Conservation (phyloP, 139 green algal genomes). For the Chlamydomonas urium region DNA sequence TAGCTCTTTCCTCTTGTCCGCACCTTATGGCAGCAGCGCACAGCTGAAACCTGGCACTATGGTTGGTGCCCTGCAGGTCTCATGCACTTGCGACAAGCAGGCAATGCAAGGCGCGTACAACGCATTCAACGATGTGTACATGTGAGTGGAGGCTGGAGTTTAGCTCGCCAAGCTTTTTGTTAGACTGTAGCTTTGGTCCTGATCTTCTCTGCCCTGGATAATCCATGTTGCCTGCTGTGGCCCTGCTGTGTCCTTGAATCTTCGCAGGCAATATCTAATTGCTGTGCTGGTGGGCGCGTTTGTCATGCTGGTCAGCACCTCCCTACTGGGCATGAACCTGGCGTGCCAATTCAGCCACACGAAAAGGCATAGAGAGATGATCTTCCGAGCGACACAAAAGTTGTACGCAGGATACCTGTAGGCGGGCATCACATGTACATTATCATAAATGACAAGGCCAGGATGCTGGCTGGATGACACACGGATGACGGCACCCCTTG, state of each 20-base stretch:
- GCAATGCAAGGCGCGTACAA: neutral
- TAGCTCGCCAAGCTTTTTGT: neutral
- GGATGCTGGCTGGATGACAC: no score
- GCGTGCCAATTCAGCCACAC: constrained; percentile 29
- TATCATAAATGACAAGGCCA: no score
- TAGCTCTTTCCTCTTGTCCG: neutral
- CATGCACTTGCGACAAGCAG: constrained; percentile 22
- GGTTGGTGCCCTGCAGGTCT: constrained; percentile 6
- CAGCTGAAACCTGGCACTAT: neutral
- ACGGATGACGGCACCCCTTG: no score
- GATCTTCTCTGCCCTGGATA: neutral
- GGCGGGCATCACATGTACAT: no score
- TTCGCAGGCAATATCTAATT: neutral
- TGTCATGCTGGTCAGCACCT: constrained; percentile 5
- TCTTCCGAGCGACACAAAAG: constrained; percentile 14
- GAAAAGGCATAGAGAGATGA: constrained; percentile 23
- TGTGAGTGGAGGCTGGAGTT: neutral
- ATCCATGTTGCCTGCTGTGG: neutral
- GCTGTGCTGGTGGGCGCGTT: constrained; percentile 16
- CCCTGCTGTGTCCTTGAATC: neutral
- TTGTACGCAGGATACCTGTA: no score
- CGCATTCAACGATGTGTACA: constrained; percentile 12
- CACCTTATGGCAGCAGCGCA: neutral
- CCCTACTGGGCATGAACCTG: constrained; percentile 22
- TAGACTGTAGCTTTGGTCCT: neutral